A percentile compares a stretch with the other conserved stretches of the same genome.
Evolutionary conservation across 768 basidiomycete genomes (phyloP).

Genomic region (Serendipita sp.): DNA sequence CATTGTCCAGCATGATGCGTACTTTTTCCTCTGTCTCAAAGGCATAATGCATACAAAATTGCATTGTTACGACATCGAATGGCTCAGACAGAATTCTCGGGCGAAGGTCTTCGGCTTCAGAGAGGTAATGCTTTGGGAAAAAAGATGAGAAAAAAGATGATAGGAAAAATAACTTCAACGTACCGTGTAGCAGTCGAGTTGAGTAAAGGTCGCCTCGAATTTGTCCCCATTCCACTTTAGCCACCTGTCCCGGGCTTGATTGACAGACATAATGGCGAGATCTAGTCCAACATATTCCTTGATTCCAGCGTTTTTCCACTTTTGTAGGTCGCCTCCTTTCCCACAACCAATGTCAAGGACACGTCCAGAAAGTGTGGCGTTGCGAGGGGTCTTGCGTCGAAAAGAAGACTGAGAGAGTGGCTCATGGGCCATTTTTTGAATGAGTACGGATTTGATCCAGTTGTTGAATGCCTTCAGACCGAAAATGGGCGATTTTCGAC

Average conservation of each 20-base stretch:
- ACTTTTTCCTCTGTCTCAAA: slow-evolving; percentile 83
- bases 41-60: slow-evolving; percentile 99
- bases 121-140: background rate
- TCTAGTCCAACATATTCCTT: slow-evolving; percentile 70
- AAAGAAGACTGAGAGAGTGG: slow-evolving; percentile 31
- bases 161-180: slow-evolving; percentile 8
- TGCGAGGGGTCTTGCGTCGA: slow-evolving; percentile 12
- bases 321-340: slow-evolving; percentile 94
- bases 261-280: slow-evolving; percentile 73
- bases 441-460: slow-evolving; percentile 97
- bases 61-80: slow-evolving; percentile 95
- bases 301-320: slow-evolving; percentile 82
- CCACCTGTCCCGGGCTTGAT: slow-evolving; percentile 66
- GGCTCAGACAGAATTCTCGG: slow-evolving; percentile 19
- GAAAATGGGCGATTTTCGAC: slow-evolving; percentile 82
- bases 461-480: slow-evolving; percentile 98
- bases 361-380: slow-evolving; percentile 30
- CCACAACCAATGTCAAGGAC: slow-evolving; percentile 96
- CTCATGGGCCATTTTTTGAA: slow-evolving; percentile 73
- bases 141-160: background rate
- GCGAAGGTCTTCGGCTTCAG: background rate
- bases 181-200: slow-evolving; percentile 73
- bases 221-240: slow-evolving; percentile 29
- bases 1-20: slow-evolving; percentile 85
- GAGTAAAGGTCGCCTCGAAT: slow-evolving; percentile 67